These are phyloP conservation scores for Hygrophila difformis DNA, from an alignment of 257 asterid species.

Conservation along the genomic window DNA sequence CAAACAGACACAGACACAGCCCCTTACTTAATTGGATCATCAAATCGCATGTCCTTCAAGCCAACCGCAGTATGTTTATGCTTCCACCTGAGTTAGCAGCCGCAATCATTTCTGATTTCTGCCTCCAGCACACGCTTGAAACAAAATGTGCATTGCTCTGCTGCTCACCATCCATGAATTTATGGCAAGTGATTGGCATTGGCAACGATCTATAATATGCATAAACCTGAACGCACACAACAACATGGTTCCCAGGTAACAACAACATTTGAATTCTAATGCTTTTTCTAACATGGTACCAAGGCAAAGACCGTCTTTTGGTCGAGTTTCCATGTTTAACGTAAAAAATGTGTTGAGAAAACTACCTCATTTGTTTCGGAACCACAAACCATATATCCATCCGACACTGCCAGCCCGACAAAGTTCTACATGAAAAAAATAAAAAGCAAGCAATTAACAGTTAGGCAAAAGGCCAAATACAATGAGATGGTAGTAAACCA, in stretches of 20 bases:
- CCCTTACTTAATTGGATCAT: too few species aligned
- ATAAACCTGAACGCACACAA: slow-evolving; percentile 45
- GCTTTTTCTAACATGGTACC: background rate
- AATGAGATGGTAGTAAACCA: background rate
- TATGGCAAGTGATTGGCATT: slow-evolving; percentile 45
- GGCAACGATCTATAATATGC: slow-evolving; percentile 54
- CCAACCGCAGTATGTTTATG: slow-evolving; percentile 34
- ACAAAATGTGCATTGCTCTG: slow-evolving; percentile 32
- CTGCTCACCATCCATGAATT: slow-evolving; percentile 34
- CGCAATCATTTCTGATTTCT: slow-evolving; percentile 39
- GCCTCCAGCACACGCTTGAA: slow-evolving; percentile 71
- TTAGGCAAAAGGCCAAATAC: background rate
- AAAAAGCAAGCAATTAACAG: background rate
- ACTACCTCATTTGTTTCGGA: slow-evolving; percentile 59
- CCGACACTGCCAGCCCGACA: slow-evolving; percentile 42
- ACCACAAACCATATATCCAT: slow-evolving; percentile 52
- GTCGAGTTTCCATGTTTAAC: too few species aligned
- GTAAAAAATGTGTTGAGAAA: background rate
- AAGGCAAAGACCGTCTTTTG: too few species aligned
- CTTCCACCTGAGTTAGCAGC: slow-evolving; percentile 55
- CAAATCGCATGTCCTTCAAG: too few species aligned
- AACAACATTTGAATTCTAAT: background rate
- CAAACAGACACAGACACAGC: too few species aligned
- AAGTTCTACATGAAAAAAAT: slow-evolving; percentile 31
- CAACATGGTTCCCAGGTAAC: background rate